These are phyloP conservation scores for Alternaria ethzedia DNA, from an alignment of 2,329 filamentous ascomycete species.

Conservation along the genomic window DNA sequence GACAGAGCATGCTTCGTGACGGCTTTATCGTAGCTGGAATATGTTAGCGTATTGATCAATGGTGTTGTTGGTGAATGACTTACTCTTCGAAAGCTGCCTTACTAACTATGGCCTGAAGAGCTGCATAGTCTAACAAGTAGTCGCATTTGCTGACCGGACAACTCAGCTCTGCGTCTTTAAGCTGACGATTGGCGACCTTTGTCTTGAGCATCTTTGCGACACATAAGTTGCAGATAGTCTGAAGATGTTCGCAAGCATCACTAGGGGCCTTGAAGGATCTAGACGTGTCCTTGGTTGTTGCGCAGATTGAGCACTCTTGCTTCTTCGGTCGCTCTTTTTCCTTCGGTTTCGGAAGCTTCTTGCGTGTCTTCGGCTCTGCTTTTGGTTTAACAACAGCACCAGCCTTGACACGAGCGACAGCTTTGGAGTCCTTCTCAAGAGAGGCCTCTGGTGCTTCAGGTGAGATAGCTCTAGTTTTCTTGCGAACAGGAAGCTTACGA, in stretches of 20 bases:
- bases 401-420: conserved; percentile 5
- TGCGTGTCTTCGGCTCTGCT: conserved; percentile 1
- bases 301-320: conserved; percentile 31
- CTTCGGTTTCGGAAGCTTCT: background rate
- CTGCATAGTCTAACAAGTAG: conserved; percentile 8
- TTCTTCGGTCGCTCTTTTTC: conserved; percentile 12
- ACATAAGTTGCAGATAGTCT: conserved; percentile 25
- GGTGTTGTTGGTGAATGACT: background rate
- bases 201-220: conserved; percentile 26
- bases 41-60: conserved; percentile 1
- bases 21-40: conserved; percentile 28
- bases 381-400: conserved; percentile 1
- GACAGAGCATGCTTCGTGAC: conserved; percentile 21
- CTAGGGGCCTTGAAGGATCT: conserved; percentile 15
- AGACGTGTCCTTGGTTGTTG: conserved; percentile 4
- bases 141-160: conserved; percentile 26
- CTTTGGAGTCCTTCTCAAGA: background rate
- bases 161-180: conserved; percentile 17
- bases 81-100: conserved; percentile 22
- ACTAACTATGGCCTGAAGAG: conserved; percentile 13
- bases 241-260: conserved; percentile 27
- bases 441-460: background rate
- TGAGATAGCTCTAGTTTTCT: background rate
- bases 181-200: conserved; percentile 18
- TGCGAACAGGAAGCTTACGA: background rate